Percentiles rank a stretch among this genome's conserved stretches.
phyloP scores from a whole-genome alignment of 2,329 filamentous ascomycete species.

The Knoxdaviesia capensis region DNA sequence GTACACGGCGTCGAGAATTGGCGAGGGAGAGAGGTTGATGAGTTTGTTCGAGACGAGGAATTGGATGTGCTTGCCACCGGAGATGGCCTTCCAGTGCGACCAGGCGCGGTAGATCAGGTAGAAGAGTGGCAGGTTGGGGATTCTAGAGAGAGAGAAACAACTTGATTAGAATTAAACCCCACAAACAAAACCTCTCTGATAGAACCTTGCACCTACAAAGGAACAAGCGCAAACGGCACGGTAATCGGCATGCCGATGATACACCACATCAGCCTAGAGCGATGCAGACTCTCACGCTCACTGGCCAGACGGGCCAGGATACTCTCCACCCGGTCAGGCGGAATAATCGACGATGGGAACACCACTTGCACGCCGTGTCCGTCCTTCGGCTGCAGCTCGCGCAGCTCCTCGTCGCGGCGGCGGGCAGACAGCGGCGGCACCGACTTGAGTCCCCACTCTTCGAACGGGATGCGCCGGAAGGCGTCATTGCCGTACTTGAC shows the following conservation, averaged over 20 bases:
- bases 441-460: slow-evolving; percentile 96
- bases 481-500: slow-evolving; percentile 74
- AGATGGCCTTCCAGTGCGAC: slow-evolving; percentile 76
- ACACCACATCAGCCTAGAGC: slow-evolving; percentile 59
- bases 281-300: slow-evolving; percentile 63
- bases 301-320: slow-evolving; percentile 55
- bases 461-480: slow-evolving; percentile 73
- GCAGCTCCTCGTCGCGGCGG: slow-evolving; percentile 39
- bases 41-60: slow-evolving; percentile 61
- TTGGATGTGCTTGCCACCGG: slow-evolving; percentile 67
- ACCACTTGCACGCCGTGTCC: slow-evolving; percentile 41
- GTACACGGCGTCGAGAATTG: slow-evolving; percentile 58
- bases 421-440: slow-evolving; percentile 58
- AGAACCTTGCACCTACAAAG: slow-evolving; percentile 41
- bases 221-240: slow-evolving; percentile 63
- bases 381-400: not conserved
- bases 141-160: slow-evolving; percentile 21
- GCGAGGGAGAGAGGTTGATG: slow-evolving; percentile 43
- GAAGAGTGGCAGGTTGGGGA: slow-evolving; percentile 93
- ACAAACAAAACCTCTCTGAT: not conserved
- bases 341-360: slow-evolving; percentile 54
- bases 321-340: slow-evolving; percentile 37
- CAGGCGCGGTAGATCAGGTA: slow-evolving; percentile 82
- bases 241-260: slow-evolving; percentile 66
- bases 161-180: not conserved